Base-by-base conservation (phyloP, 1,284 basidiomycete genomes). In the Apiotrichum gracile region DNA sequence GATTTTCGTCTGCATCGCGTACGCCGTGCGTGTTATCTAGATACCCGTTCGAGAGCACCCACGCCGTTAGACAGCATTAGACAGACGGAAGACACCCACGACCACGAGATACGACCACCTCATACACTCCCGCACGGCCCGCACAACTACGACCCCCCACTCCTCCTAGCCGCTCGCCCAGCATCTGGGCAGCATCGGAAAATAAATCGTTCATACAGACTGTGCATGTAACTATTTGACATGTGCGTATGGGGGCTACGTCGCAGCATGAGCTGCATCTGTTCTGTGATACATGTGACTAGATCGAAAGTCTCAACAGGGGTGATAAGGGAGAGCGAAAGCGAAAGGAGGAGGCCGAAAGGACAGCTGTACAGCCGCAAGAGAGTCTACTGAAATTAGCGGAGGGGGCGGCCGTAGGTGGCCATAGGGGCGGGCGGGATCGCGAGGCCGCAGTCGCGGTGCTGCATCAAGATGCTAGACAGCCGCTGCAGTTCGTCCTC, bases 401-500 rank as follows among this genome's bases (percentile, higher is more conserved):
- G 54, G 24, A 60, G 49, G 9, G 58, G 59, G 10, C 55, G 59
- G 31, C 55, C 55, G 41, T 61, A 61, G 22, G 53, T 48, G 1
- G 29, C n/a, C 37, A 40, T 39, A 5, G 47, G 43, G 45, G 55
- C 51, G 27, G 55, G 52, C 3, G 62, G 56, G 58, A 63, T 62
- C 31, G 56, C 70, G 25, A 72, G 55, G 31, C 65, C 68, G 54
- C 72, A 74, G 59, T 74, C 74, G 19, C 72, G 63, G 60, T 73
- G 71, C 56, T 73, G 69, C 54, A 74, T 69, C 33, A 79, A 65
- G 37, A 79, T 74, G 16, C 67, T 64, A 16, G 72, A 68, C 37
- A 61, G 84, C 81, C 51, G 83, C 77, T 59, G 84, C 80, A 81
- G 75, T 65, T 82, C 81, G 57, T 81, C 79, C 47, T 78, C 75